phyloP scores from a whole-genome alignment of 2,329 filamentous ascomycete species.

The Reticulascus tulasneorum region DNA sequence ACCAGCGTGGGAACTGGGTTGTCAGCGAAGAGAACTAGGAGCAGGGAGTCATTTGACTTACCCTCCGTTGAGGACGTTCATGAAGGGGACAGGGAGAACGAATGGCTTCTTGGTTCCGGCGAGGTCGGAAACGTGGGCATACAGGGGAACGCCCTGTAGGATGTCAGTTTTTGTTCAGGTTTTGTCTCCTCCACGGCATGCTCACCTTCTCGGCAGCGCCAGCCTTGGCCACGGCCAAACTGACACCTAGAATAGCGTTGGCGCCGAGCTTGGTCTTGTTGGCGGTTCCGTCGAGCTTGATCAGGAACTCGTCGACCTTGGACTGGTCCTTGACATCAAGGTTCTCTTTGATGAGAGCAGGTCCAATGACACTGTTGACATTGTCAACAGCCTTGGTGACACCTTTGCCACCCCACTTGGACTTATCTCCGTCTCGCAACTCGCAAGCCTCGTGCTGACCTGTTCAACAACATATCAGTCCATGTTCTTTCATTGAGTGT shows the following conservation, averaged over 20 bases:
- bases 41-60: slow-evolving; percentile 22
- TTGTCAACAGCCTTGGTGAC: slow-evolving; percentile 82
- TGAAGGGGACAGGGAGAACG: slow-evolving; percentile 85
- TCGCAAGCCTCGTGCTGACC: slow-evolving; percentile 88
- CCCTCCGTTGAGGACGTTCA: slow-evolving; percentile 86
- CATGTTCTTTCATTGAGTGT: no score
- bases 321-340: slow-evolving; percentile 84
- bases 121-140: slow-evolving; percentile 82
- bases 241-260: slow-evolving; percentile 85
- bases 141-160: slow-evolving; percentile 69
- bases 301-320: slow-evolving; percentile 80
- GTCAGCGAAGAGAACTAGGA: neutral
- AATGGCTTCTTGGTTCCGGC: slow-evolving; percentile 89
- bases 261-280: slow-evolving; percentile 88
- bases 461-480: slow-evolving; percentile 30
- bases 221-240: slow-evolving; percentile 80
- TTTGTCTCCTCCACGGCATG: neutral
- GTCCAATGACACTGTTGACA: slow-evolving; percentile 77
- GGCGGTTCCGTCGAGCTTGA: slow-evolving; percentile 75
- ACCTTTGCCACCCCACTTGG: slow-evolving; percentile 83
- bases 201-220: slow-evolving; percentile 78
- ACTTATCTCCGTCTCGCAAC: slow-evolving; percentile 85
- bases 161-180: slow-evolving; percentile 4
- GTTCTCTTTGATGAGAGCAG: slow-evolving; percentile 76
- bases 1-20: slow-evolving; percentile 80